Evolutionary conservation across 441 rosid species (phyloP), one percentile per base, ranked within the genome.

Genomic region (Melastoma candidum): DNA sequence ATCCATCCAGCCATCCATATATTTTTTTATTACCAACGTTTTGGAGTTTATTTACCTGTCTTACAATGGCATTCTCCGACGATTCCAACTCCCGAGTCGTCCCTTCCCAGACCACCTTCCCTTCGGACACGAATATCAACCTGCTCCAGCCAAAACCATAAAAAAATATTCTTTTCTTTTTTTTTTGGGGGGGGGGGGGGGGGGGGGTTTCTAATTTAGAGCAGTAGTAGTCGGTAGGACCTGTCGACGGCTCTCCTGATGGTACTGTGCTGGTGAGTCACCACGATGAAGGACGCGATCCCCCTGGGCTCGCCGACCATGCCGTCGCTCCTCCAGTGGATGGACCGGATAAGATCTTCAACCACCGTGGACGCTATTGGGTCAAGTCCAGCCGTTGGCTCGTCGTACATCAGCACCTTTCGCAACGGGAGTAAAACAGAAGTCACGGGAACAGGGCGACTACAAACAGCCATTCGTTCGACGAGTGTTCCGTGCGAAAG

Each of bases 201-300:
- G n/a, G n/a, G n/a, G n/a, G n/a, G n/a, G n/a, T n/a, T 17, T 17
- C 22, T 0, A 17, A 17, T 17, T 17, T 17, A 17, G 22, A 17
- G 22, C 22, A 36, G 22, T 11, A 12, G 36, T 7, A 12, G 46
- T 29, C 3, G 48, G 22, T 49, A 68, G 59, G 54, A 87, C 97
- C 98, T 85, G 83, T 93, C 96, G 36, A 93, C 97, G 46, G 98
- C 97, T 82, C 98, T 78, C 61, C 65, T 74, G 67, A 93, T 84
- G 57, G 98, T 93, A 74, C 97, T 93, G 66, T 93, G 98, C 68
- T 93, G 97, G 81, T 86, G 97, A 12, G 98, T 93, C 56, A 93
- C 95, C 57, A 88, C 93, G 49, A 84, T 72, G 52, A 88, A 93
- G 12, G 98, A 93, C 0, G 95, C 72, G 14, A 86, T 88, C 65